Conservation (phyloP, 2,329 filamentous ascomycete species). For the Pseudogymnoascus sp. region DNA sequence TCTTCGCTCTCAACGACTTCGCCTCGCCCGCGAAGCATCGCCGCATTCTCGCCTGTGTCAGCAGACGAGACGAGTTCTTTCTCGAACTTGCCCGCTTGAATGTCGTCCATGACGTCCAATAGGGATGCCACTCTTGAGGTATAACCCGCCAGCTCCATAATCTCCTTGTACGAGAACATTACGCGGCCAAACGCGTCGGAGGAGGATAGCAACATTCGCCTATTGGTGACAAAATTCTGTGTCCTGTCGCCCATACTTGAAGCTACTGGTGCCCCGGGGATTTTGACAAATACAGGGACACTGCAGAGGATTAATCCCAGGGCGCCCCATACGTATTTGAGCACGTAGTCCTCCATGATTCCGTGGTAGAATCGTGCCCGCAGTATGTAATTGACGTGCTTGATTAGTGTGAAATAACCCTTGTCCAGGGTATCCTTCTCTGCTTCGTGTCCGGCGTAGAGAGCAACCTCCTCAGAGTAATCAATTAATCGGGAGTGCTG, state of each 20-base stretch:
- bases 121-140: constrained; percentile 86
- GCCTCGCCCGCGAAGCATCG: constrained; percentile 75
- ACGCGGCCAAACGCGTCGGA: constrained; percentile 93
- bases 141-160: constrained; percentile 92
- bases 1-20: constrained; percentile 73
- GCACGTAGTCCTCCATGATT: constrained; percentile 99
- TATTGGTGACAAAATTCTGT: constrained; percentile 84
- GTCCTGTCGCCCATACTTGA: constrained; percentile 64
- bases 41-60: constrained; percentile 71
- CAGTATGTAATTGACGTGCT: constrained; percentile 93
- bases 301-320: constrained; percentile 86
- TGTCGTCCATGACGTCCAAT: constrained; percentile 89
- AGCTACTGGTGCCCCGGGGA: constrained; percentile 55
- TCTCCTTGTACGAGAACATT: constrained; percentile 97
- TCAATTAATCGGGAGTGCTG: constrained; percentile 93
- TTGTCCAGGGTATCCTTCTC: constrained; percentile 97
- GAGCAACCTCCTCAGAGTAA: constrained; percentile 87
- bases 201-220: constrained; percentile 82
- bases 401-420: constrained; percentile 97
- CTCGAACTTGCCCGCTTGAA: constrained; percentile 82
- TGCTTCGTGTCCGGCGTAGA: constrained; percentile 85
- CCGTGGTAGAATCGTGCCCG: constrained; percentile 88
- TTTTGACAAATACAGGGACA: constrained; percentile 90
- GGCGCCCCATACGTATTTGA: constrained; percentile 99
- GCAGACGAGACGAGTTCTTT: constrained; percentile 94